Evolutionary conservation across 805 yeast species (phyloP), one percentile per base, ranked within the genome.

Genomic region (Lipomyces oligophaga): DNA sequence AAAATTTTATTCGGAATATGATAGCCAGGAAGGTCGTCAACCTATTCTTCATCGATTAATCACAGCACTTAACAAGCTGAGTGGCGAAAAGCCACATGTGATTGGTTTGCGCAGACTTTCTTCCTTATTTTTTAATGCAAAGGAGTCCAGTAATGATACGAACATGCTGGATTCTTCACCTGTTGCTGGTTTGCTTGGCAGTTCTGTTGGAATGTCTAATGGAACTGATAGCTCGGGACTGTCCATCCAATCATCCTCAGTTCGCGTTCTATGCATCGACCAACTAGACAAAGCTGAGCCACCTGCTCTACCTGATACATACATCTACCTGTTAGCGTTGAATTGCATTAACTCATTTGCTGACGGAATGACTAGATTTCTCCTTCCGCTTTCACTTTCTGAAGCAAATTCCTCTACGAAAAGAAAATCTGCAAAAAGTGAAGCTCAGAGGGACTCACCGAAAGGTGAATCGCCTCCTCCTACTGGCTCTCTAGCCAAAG

Each of bases 211-310:
- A 26, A 32, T 45, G 11, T 32, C 43, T 13, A 37, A 24, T 4
- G 20, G 42, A 5, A 13, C 43, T 13, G 55, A 47, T 10, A n/a
- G 26, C 11, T 16, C 22, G 2, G 56, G 54, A 1, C 21, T 52
- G 25, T 49, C 55, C 13, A 35, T 44, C 19, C 56, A 49, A 30
- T 38, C 49, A 10, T 52, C 56, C 10, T 49, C 56, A 2, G 50
- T 52, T 4, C 43, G 56, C 55, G 70, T 81, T 0, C 67, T 79
- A 11, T 74, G 79, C 46, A 70, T 89, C 25, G 96, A 90, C 45
- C 76, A 81, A 43, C 71, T 93, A 20, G 97, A 90, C 61, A 88
- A 88, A 59, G 57, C 69, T 0, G 94, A 85, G 22, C 81, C 96
- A 0, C 96, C 96, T 0, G 59, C 70, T 1, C 67, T 74, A 1